phyloP scores from a whole-genome alignment of 116 monocot species.

The Trichopus zeylanicus region DNA sequence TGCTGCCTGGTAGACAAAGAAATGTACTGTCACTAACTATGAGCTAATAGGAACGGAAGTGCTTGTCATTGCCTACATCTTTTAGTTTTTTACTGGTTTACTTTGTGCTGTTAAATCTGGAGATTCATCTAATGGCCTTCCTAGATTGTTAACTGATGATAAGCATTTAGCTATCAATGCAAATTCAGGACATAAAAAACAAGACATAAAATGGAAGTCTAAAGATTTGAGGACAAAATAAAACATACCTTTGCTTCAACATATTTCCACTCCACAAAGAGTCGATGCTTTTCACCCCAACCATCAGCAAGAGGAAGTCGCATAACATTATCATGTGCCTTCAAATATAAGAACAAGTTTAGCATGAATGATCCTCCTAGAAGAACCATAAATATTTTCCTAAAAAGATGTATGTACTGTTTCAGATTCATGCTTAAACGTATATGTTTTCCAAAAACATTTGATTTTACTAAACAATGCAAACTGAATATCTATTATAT shows the following conservation, averaged over 20 bases:
- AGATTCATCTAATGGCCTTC: too few species aligned
- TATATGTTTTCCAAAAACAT: neutral
- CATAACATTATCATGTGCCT: conserved; percentile 71
- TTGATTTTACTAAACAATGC: neutral
- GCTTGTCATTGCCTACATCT: too few species aligned
- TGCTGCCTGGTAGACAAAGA: conserved; percentile 46
- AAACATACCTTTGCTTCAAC: conserved; percentile 65
- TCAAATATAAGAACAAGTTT: neutral
- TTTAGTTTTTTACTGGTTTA: too few species aligned
- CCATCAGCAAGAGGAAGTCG: conserved; percentile 43
- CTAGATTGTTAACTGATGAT: too few species aligned
- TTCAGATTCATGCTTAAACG: too few species aligned
- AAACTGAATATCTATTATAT: neutral
- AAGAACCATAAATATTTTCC: too few species aligned
- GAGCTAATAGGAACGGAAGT: neutral
- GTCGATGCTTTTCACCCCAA: conserved; percentile 67
- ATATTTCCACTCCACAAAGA: conserved; percentile 72
- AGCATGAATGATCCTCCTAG: too few species aligned
- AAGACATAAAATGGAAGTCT: neutral
- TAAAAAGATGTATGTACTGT: too few species aligned
- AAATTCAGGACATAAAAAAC: neutral
- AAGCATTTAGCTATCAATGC: neutral
- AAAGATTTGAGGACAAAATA: neutral
- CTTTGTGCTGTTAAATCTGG: too few species aligned
- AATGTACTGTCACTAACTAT: neutral